Base-by-base conservation (phyloP, 1,139 yeast genomes). In the Diutina sp. region DNA sequence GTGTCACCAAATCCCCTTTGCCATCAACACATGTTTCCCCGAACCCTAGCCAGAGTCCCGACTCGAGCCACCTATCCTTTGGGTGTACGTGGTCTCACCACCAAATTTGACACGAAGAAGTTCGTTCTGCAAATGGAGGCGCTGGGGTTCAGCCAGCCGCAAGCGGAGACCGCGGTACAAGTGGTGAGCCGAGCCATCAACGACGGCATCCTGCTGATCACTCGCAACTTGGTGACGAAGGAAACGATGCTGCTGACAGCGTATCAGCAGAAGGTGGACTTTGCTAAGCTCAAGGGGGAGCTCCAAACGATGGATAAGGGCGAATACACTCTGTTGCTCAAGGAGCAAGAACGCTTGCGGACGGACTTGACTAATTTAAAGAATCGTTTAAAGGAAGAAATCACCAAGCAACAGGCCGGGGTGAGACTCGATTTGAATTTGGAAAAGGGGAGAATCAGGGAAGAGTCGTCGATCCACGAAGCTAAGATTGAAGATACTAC, bases 191-290 rank as follows among this genome's bases (percentile, higher is more conserved):
- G 81, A 55, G 91, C 96, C 1, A 79, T 93, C 53, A 85, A 86
- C 64, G 95, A 90, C 61, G 95, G 97, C 8, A 84, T 90, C 25
- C 78, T 79, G 51, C 82, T 87, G 57, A 83, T 90, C 35, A 84
- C 93, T 25, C 78, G 83, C 55, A 87, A 87, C 64, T 73, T 91
- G 57, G 95, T 91, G 18, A 82, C 90, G 46, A 85, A 89, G 63
- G 97, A 90, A 63, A 83, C 85, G 51, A 77, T 91, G 55, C 83
- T 90, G 21, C 84, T 93, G 60, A 81, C 91, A 63, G 86, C 97
- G 7, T 93, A 93, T 69, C 97, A 91, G 66, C 99, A 93, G 65
- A 89, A 93, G 65, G 98, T 93, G 41, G 97, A 91, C 69, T 93
- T 93, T 76, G 95, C 97, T 53, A 91, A 91, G 67, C 78, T 91